Evolutionary conservation across 768 basidiomycete genomes (phyloP).

Genomic region (Lentinula sp.): DNA sequence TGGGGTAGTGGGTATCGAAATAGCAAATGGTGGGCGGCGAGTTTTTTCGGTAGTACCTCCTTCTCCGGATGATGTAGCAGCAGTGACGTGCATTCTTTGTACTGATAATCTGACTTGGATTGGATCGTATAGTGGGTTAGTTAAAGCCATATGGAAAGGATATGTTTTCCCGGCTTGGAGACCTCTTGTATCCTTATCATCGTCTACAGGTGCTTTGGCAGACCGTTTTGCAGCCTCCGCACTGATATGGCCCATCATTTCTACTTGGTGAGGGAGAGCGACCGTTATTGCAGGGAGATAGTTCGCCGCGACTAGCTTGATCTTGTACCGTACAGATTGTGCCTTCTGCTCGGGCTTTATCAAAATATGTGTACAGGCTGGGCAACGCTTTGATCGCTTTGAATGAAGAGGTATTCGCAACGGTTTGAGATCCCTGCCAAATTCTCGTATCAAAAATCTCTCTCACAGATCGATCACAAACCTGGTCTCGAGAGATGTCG

Average conservation of each 20-base stretch:
- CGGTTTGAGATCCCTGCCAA: constrained; percentile 71
- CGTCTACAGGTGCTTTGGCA: constrained; percentile 25
- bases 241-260: constrained; percentile 21
- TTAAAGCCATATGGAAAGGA: constrained; percentile 83
- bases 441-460: not conserved
- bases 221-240: constrained; percentile 38
- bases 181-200: constrained; percentile 32
- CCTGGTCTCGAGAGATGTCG: constrained; percentile 56
- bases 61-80: constrained; percentile 27
- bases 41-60: constrained; percentile 41
- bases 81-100: constrained; percentile 55
- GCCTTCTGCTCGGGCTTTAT: constrained; percentile 99
- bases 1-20: constrained; percentile 69
- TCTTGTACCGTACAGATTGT: constrained; percentile 90
- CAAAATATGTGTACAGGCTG: constrained; percentile 89
- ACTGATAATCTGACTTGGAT: constrained; percentile 88
- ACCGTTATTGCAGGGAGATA: constrained; percentile 87
- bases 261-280: constrained; percentile 51
- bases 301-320: constrained; percentile 93
- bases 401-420: constrained; percentile 88
- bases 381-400: constrained; percentile 94
- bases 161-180: constrained; percentile 80
- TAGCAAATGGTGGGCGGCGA: constrained; percentile 67
- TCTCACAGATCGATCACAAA: constrained; percentile 27
- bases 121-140: constrained; percentile 94